Evolutionary conservation across 768 basidiomycete genomes (phyloP), one percentile per base, ranked within the genome.

Genomic region (Gyrodon lividus): DNA sequence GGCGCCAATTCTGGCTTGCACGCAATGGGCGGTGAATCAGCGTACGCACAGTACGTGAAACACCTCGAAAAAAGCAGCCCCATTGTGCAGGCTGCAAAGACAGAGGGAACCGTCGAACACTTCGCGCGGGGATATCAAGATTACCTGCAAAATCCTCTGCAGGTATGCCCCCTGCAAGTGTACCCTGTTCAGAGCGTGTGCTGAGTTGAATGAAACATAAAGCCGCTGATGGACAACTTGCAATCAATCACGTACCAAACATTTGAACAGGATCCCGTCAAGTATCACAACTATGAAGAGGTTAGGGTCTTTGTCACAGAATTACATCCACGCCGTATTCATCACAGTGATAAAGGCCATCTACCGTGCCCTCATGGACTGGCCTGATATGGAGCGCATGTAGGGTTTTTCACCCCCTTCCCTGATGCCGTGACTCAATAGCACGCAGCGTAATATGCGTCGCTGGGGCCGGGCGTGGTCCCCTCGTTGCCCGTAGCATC

Each of bases 191-290:
- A 31, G 34, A 42, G 30, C 40, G 14, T 44, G 17, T 35, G 47
- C 53, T 63, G 41, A 57, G 51, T 39, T 43, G 38, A 44, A 48
- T 47, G 46, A 20, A 20, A 12, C 17, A 48, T 54, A 49, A 59
- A 95, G 89, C 97, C 97, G 20, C 70, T 99, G 61, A 96, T 96
- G 94, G 96, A 99, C 63, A 95, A 99, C 70, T 72, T 99, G 49
- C 92, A 91, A 64, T 95, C 92, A 60, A 81, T 87, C 57, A 98
- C 94, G 10, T 99, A 99, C 69, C 93, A 98, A 65, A 93, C 92
- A 2, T 99, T 99, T 63, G 97, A 99, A 64, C 84, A 93, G 66
- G 97, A 98, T 73, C 96, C 97, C 3, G 86, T 98, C 54, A 99
- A 99, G 70, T 99, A 99, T 66, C 70, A 79, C 50, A 86, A 92